These are phyloP conservation scores for Dittrichia graveolens DNA, from an alignment of 129 eudicot genomes.

Conservation along the genomic window DNA sequence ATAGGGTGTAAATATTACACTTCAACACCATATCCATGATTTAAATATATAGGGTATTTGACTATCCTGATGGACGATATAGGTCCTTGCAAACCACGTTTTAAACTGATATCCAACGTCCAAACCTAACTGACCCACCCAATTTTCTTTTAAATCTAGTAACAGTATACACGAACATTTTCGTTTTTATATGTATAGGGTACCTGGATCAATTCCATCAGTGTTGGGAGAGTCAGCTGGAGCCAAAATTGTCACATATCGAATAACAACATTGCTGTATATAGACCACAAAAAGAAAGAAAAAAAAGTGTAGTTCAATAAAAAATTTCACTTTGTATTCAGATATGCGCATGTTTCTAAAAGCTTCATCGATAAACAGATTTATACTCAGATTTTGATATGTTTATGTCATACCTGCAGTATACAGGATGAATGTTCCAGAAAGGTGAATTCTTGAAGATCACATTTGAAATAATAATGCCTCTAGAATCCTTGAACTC, in stretches of 20 bases:
- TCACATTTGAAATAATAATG: conserved; percentile 81
- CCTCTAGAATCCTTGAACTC: conserved; percentile 78
- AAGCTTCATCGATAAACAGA: background rate
- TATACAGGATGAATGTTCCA: conserved; percentile 99
- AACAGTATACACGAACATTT: background rate
- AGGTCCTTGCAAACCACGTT: no score
- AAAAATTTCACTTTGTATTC: background rate
- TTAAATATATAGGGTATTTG: no score
- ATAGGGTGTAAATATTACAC: no score
- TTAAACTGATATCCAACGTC: no score
- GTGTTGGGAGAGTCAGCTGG: conserved; percentile 93
- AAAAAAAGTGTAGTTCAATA: background rate
- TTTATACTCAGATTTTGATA: background rate
- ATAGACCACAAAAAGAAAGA: background rate
- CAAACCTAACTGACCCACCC: background rate
- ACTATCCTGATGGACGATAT: no score
- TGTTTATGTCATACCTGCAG: conserved; percentile 64
- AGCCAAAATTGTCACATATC: conserved; percentile 83
- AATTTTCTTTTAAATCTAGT: background rate
- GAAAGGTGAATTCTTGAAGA: conserved; percentile 91
- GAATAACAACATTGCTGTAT: conserved; percentile 84
- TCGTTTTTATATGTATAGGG: background rate
- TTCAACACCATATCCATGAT: no score
- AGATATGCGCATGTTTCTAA: background rate
- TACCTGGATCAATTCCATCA: conserved; percentile 99